Evolutionary conservation across 495 filamentous ascomycete genomes (phyloP), one percentile per base, ranked within the genome.

Genomic region (Aspergillus biplanus): DNA sequence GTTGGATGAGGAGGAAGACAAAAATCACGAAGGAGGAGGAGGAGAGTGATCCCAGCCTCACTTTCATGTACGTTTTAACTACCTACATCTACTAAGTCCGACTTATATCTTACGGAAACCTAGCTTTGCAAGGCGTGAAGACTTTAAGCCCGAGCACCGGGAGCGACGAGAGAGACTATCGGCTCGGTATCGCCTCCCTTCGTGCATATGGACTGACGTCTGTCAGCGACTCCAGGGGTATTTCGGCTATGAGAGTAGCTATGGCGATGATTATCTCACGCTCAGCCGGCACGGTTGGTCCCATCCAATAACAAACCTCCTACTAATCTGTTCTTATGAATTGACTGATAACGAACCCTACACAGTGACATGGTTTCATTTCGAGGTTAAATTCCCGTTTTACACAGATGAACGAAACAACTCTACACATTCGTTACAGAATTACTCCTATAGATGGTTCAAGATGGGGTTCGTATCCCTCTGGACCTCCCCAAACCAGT

Each of bases 281-380:
- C 8, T 49, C 13, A 49, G 18, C 46, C 46, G 46, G 18, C 46
- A 49, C 16, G 46, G 46, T 49, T n/a, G 3, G 46, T 18, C 18
- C 15, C 0, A n/a, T 49, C 46, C 6, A 49, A 5, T 49, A 5
- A 12, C n/a, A 4, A 4, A 12, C 4, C 7, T 9, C 39, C 7
- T 9, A 8, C 7, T 9, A 8, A 1, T 44, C 39, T 9, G 7
- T 21, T 18, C 15, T 49, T n/a, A 4, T 49, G 46, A 12, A 18
- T 18, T 3, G 0, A 21, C 15, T 4, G 3, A 0, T 3, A 1
- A 18, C 15, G 3, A 21, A 49, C 8, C 15, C 15, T 16, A 7
- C 4, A 4, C 46, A 49, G 46, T 49, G 46, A 49, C 46, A 49
- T 49, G 46, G 46, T 49, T 49, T 16, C 46, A 49, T 49, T 49